phyloP scores from a whole-genome alignment of 1,284 basidiomycete genomes.

The Golubevia pallescens region DNA sequence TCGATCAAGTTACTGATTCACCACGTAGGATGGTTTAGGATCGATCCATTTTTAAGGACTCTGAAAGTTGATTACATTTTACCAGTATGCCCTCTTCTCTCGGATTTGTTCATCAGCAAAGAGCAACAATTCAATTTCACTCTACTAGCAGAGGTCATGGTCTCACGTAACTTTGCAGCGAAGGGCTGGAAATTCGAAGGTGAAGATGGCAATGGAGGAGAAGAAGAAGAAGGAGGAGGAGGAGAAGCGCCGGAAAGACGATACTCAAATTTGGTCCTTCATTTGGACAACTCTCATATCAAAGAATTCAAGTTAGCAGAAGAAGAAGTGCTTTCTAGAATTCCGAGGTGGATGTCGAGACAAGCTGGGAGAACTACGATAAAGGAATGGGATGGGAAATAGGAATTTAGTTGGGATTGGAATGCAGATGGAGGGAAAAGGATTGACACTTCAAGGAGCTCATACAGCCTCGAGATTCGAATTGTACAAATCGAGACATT shows the following conservation, averaged over 20 bases:
- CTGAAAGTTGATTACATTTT: too few species aligned
- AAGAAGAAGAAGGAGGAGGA: conserved; percentile 1
- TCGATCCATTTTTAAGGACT: too few species aligned
- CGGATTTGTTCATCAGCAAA: not conserved
- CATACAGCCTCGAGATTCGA: too few species aligned
- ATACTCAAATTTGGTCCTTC: not conserved
- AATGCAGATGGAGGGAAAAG: too few species aligned
- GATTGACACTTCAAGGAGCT: too few species aligned
- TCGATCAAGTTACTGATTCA: too few species aligned
- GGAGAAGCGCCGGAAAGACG: not conserved
- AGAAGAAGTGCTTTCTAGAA: not conserved
- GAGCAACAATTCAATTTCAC: not conserved
- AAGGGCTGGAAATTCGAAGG: not conserved
- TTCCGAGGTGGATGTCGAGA: not conserved
- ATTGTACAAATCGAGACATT: too few species aligned
- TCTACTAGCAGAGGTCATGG: not conserved
- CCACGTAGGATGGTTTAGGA: too few species aligned
- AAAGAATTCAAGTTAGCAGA: not conserved
- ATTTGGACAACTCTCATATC: too few species aligned
- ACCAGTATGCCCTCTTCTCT: not conserved
- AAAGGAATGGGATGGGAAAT: too few species aligned
- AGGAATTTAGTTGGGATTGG: too few species aligned
- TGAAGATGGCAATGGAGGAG: conserved; percentile 1
- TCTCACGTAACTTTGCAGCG: not conserved
- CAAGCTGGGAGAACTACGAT: too few species aligned